A percentile compares a stretch with the other conserved stretches of the same genome.
phyloP scores from a whole-genome alignment of 257 asterid species.

The Oldenlandia corymbosa region DNA sequence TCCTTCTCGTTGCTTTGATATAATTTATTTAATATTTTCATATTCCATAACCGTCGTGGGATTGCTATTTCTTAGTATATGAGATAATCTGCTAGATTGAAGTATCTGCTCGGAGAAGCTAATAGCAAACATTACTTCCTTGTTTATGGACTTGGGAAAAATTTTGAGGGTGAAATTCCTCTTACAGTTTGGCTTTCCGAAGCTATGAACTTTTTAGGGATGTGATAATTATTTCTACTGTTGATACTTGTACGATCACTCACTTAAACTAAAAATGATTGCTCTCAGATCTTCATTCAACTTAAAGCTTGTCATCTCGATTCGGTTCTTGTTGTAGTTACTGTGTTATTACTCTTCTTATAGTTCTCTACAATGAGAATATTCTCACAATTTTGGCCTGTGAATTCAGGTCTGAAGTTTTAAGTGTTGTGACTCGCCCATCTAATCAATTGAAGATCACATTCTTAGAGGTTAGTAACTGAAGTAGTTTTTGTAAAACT shows the following conservation, averaged over 20 bases:
- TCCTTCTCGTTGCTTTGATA: slow-evolving; percentile 11
- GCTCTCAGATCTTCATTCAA: not conserved
- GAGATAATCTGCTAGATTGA: not conserved
- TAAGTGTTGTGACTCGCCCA: slow-evolving; percentile 75
- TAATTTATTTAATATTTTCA: not conserved
- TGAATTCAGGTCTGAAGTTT: slow-evolving; percentile 76
- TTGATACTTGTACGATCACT: not conserved
- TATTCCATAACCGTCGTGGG: not conserved
- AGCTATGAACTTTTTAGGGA: not conserved
- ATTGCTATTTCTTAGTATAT: not conserved
- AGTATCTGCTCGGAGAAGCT: not conserved
- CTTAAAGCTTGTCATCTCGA: not conserved
- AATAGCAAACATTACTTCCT: not conserved
- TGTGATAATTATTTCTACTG: too few species aligned
- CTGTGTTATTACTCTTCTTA: not conserved
- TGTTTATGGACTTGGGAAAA: not conserved
- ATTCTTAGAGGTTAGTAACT: slow-evolving; percentile 77
- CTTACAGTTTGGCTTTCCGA: not conserved
- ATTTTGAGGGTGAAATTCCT: not conserved
- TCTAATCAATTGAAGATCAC: slow-evolving; percentile 87
- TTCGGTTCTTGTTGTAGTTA: not conserved
- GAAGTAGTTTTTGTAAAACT: not conserved
- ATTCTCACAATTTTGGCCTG: slow-evolving; percentile 26
- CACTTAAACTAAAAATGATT: not conserved
- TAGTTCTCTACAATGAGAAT: slow-evolving; percentile 11